Evolutionary conservation across 768 basidiomycete genomes (phyloP), one percentile per base, ranked within the genome.

Genomic region (Cystobasidiopsis lactophilus): DNA sequence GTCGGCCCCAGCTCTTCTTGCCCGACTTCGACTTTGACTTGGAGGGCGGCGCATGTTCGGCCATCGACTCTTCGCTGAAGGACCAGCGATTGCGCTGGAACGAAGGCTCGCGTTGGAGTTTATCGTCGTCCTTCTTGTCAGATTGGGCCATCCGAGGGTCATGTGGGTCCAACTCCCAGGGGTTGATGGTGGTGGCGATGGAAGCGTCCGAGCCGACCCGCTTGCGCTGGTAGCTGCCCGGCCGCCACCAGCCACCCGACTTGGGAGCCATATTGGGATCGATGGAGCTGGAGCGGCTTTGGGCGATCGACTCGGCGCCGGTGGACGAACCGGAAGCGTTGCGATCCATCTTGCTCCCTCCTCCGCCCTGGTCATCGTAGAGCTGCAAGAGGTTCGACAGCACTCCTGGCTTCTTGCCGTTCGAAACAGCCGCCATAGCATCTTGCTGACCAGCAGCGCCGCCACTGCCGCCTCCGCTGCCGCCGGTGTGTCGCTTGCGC

Each of bases 311-410:
- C 4, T 41, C 45, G 4, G 24, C 55, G 5, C 31, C 55, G 35
- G 19, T 46, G 27, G 38, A 29, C 2, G 55, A 56, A 47, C 35
- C 44, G 7, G 29, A 50, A 41, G 39, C 18, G 54, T 57, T 5
- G 3, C 18, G 45, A 16, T 40, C 7, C 46, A 39, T 33, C 40
- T 23, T 7, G 46, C 29, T 16, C 16, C 40, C 14, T 7, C 51
- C 3, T 29, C 29, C 11, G 54, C 19, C 11, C 31, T 58, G 51
- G 31, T 52, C 33, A n/a, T 70, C 69, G 61, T 74, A 74, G 52
- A 76, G 67, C 58, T 76, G 72, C 62, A 76, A 67, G 52, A 75
- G 69, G 51, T 73, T 73, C 10, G 73, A 68, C 9, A 74, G 69
- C 50, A 74, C 60, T 5, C 75, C 74, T 24, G 70, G 72, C 27